Percentiles rank a stretch among this genome's conserved stretches.
phyloP scores from a whole-genome alignment of 768 basidiomycete species.

The Galerina marginata region DNA sequence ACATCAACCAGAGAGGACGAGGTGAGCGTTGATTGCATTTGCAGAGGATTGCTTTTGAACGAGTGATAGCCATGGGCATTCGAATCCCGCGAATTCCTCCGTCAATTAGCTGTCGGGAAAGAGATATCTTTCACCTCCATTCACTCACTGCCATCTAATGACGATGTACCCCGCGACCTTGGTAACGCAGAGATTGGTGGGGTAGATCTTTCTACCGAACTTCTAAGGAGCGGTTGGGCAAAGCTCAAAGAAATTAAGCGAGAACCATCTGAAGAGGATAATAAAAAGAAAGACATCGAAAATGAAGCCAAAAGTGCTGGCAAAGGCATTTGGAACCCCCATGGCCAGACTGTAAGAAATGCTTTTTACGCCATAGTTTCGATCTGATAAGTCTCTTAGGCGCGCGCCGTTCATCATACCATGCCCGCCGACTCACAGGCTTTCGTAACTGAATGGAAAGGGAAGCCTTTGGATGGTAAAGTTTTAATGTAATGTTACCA shows the following conservation, averaged over 20 bases:
- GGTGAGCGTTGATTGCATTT: conserved; percentile 43
- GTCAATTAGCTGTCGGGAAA: conserved; percentile 86
- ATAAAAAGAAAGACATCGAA: conserved; percentile 74
- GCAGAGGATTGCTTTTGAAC: conserved; percentile 3
- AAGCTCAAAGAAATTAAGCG: conserved; percentile 89
- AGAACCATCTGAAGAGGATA: conserved; percentile 81
- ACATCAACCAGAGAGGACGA: conserved; percentile 88
- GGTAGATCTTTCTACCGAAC: conserved; percentile 72
- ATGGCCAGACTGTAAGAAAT: conserved; percentile 66
- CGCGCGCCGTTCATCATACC: conserved; percentile 74
- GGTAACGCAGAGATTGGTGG: conserved; percentile 78
- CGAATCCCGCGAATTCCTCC: conserved; percentile 91
- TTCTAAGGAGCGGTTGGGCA: conserved; percentile 92
- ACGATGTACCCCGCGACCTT: conserved; percentile 80
- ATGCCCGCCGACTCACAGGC: conserved; percentile 92
- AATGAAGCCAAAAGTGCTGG: conserved; percentile 74
- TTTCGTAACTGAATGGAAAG: conserved; percentile 92
- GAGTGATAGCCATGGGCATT: conserved; percentile 80
- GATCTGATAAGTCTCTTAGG: conserved; percentile 42
- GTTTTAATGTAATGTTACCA: not conserved
- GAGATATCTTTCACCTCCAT: conserved; percentile 84
- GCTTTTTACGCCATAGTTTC: not conserved
- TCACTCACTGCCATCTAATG: conserved; percentile 78
- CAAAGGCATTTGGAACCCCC: conserved; percentile 87
- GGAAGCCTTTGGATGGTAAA: conserved; percentile 84